phyloP scores from a whole-genome alignment of 352 stramenopile genomes.

The Globisporangium middletonii region DNA sequence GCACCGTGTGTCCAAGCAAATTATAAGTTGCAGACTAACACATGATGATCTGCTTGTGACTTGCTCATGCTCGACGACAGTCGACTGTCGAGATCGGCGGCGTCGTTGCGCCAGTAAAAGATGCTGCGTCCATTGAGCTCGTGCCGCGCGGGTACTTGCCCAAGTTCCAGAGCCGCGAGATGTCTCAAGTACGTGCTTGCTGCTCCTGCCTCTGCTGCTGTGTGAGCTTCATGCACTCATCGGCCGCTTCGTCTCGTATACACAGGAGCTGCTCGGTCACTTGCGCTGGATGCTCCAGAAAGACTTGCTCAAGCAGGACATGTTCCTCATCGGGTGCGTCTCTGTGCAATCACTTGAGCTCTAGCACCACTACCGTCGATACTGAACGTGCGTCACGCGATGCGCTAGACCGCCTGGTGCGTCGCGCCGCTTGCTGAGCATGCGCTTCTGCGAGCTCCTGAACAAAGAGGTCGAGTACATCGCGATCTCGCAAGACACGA shows the following conservation, averaged over 20 bases:
- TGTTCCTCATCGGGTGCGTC: constrained; percentile 80
- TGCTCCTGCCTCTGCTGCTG: not conserved
- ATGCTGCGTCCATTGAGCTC: constrained; percentile 25
- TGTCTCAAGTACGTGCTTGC: constrained; percentile 28
- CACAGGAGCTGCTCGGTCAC: constrained; percentile 64
- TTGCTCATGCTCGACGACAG: not conserved
- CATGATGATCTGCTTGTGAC: not conserved
- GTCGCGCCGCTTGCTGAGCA: constrained; percentile 60
- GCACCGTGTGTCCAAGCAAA: no score
- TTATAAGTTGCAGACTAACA: not conserved
- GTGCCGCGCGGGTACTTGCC: constrained; percentile 58
- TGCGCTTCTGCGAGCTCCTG: constrained; percentile 84
- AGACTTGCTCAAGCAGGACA: constrained; percentile 76
- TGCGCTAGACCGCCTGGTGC: constrained; percentile 56
- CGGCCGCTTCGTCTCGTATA: not conserved
- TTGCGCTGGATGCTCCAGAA: constrained; percentile 88
- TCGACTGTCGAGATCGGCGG: constrained; percentile 55
- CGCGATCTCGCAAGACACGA: constrained; percentile 92
- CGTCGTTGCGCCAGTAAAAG: constrained; percentile 35
- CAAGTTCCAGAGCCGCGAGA: constrained; percentile 21
- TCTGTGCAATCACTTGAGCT: not conserved
- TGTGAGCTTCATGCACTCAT: not conserved
- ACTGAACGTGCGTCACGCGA: no score
- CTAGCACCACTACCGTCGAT: not conserved
- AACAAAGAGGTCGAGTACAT: constrained; percentile 88